phyloP scores from a whole-genome alignment of 345 rosid species.

The Euphorbia peplus region DNA sequence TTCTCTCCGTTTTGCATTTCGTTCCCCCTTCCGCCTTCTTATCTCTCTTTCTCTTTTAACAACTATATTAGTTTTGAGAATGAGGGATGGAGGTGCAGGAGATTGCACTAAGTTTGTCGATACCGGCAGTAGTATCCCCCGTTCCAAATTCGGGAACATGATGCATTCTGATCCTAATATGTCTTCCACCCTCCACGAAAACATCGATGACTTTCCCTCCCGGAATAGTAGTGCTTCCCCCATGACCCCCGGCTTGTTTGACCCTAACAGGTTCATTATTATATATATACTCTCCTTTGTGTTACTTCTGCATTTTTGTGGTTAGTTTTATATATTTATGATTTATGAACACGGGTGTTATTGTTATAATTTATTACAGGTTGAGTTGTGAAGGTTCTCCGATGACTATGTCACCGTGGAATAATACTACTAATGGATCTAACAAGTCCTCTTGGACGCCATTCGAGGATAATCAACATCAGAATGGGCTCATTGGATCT shows the following conservation, averaged over 20 bases:
- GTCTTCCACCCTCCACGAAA: constrained; percentile 20
- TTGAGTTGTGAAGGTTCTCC: constrained; percentile 92
- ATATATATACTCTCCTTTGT: no score
- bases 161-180: constrained; percentile 49
- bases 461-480: constrained; percentile 44
- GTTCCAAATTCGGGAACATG: constrained; percentile 30
- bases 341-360: no score
- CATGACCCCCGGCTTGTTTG: constrained; percentile 40
- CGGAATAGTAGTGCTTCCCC: constrained; percentile 81
- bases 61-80: not conserved
- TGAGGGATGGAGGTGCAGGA: constrained; percentile 25
- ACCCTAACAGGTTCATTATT: constrained; percentile 47
- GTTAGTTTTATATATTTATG: no score
- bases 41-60: not conserved
- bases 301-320: no score
- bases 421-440: constrained; percentile 53
- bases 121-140: constrained; percentile 19
- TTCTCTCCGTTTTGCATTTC: constrained; percentile 8
- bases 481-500: constrained; percentile 76
- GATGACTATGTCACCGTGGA: constrained; percentile 96
- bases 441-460: constrained; percentile 43
- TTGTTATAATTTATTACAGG: no score
- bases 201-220: constrained; percentile 35
- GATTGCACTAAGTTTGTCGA: constrained; percentile 25
- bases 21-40: not conserved